phyloP scores from a whole-genome alignment of 2,329 filamentous ascomycete genomes.

The Fusarium circinatum region DNA sequence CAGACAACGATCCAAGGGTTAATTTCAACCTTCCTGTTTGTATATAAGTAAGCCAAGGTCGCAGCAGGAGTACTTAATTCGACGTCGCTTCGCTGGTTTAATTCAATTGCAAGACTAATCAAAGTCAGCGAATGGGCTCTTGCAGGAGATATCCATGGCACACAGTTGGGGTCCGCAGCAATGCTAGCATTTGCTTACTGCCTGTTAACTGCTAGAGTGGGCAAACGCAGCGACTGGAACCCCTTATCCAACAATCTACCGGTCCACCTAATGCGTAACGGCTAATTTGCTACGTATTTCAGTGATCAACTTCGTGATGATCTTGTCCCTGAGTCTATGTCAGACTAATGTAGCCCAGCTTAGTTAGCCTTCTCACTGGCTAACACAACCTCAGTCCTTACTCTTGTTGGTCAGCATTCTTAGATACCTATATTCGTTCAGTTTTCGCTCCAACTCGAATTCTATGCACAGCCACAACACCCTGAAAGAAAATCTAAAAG shows the following conservation, averaged over 20 bases:
- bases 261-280: not conserved
- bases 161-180: not conserved
- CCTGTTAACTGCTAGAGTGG: not conserved
- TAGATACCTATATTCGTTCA: not conserved
- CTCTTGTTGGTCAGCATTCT: slow-evolving; percentile 12
- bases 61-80: not conserved
- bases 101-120: not conserved
- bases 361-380: not conserved
- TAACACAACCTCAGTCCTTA: not conserved
- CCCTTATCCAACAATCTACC: slow-evolving; percentile 1
- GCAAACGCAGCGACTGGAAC: not conserved
- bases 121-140: not conserved
- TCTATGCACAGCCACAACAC: slow-evolving; percentile 16
- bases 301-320: not conserved
- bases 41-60: not conserved
- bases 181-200: slow-evolving; percentile 13
- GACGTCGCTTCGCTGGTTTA: slow-evolving; percentile 3
- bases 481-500: not conserved
- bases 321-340: not conserved
- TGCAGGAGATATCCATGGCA: not conserved
- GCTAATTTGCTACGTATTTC: not conserved
- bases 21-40: not conserved
- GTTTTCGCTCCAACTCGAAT: not conserved
- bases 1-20: slow-evolving; percentile 12
- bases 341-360: not conserved